A percentile compares a stretch with the other conserved stretches of the same genome.
Conservation (phyloP, 1,284 basidiomycete species). For the Schizophyllum amplum region DNA sequence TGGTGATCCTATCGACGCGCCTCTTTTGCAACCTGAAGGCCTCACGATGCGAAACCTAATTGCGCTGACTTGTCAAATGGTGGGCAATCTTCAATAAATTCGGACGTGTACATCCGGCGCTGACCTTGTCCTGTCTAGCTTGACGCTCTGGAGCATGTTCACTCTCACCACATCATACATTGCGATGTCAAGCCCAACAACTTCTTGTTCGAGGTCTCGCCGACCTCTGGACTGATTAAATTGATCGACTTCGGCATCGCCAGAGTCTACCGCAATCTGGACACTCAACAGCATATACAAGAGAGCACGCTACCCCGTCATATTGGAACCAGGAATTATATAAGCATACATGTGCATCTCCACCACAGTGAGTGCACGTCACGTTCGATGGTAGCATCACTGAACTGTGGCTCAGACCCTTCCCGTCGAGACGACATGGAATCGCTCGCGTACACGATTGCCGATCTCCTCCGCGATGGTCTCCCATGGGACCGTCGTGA, state of each 20-base stretch:
- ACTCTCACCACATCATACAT: background rate
- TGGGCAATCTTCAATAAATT: background rate
- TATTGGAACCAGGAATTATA: background rate
- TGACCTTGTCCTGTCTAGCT: background rate
- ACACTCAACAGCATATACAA: background rate
- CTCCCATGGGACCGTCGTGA: background rate
- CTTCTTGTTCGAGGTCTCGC: background rate
- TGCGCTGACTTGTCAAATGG: background rate
- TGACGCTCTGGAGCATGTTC: background rate
- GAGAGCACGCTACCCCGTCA: no score
- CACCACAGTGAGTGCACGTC: no score
- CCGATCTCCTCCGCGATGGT: background rate
- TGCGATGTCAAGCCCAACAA: background rate
- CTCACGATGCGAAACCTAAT: background rate
- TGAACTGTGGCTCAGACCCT: background rate
- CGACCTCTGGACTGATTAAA: background rate
- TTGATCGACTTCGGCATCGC: background rate
- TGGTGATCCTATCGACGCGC: background rate
- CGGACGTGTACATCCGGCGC: background rate
- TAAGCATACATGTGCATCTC: background rate
- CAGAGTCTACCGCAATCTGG: background rate
- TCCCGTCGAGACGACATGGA: constrained; percentile 1
- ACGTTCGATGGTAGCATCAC: no score
- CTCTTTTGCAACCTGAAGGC: background rate
- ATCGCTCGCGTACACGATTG: background rate